Conservation (phyloP, 2,329 filamentous ascomycete genomes). For the Penicillium sp. region DNA sequence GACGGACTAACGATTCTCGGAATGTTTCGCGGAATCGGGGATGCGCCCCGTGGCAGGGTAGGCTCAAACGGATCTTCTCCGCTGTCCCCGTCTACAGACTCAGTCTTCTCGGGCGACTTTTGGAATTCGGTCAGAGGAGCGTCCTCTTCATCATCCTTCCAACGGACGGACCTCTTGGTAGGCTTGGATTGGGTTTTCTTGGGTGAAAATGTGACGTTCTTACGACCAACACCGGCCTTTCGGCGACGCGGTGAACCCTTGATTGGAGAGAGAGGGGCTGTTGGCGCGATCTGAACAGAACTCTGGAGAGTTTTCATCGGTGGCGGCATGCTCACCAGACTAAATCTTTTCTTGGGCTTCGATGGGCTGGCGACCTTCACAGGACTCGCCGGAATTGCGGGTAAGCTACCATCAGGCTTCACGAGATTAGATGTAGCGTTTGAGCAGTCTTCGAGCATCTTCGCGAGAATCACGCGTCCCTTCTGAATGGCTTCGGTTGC, state of each 20-base stretch:
- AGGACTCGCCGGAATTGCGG: constrained; percentile 58
- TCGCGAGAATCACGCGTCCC: constrained; percentile 73
- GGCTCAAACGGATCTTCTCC: constrained; percentile 51
- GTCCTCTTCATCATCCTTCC: constrained; percentile 87
- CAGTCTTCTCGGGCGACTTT: constrained; percentile 75
- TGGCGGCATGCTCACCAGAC: constrained; percentile 36
- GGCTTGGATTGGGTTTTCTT: constrained; percentile 64
- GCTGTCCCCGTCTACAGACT: constrained; percentile 58
- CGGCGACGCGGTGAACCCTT: constrained; percentile 79
- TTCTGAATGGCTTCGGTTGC: constrained; percentile 79
- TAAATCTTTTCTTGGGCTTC: constrained; percentile 63
- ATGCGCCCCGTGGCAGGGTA: constrained; percentile 42
- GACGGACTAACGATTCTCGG: constrained; percentile 42
- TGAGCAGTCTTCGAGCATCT: constrained; percentile 74
- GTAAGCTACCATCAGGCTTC: constrained; percentile 75
- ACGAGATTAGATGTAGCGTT: constrained; percentile 78
- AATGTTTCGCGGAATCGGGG: constrained; percentile 49
- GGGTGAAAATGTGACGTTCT: constrained; percentile 77
- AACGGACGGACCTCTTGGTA: constrained; percentile 77
- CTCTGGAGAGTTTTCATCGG: constrained; percentile 24
- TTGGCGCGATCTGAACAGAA: constrained; percentile 33
- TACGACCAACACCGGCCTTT: constrained; percentile 62
- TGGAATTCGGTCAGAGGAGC: constrained; percentile 87
- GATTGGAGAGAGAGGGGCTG: constrained; percentile 59
- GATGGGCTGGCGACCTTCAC: constrained; percentile 68